Percentiles rank a stretch among this genome's conserved stretches.
These are phyloP conservation scores for Penicillium taxi DNA, from an alignment of 495 filamentous ascomycete species.

Conservation along the genomic window DNA sequence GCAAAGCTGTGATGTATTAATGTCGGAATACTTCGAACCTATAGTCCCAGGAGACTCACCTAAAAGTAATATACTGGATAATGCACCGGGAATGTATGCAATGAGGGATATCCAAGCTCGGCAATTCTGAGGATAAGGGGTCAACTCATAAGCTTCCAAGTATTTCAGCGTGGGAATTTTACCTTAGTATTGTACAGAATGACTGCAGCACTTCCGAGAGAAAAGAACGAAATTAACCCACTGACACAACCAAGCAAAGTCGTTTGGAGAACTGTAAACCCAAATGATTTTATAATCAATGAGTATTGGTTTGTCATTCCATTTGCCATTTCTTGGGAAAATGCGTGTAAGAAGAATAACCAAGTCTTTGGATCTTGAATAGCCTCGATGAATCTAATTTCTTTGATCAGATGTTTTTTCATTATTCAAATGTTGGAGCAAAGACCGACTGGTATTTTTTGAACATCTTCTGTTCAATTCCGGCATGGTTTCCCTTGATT, in stretches of 20 bases:
- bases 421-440: too few species aligned
- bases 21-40: not conserved
- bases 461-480: constrained; percentile 50
- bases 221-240: constrained; percentile 29
- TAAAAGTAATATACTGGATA: constrained; percentile 29
- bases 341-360: constrained; percentile 34
- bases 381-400: constrained; percentile 21
- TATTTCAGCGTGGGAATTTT: too few species aligned
- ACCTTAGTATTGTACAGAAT: constrained; percentile 25
- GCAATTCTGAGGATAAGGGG: too few species aligned
- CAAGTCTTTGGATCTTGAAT: constrained; percentile 22
- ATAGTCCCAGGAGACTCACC: constrained; percentile 2
- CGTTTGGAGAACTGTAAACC: constrained; percentile 33
- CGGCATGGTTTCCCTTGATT: constrained; percentile 49
- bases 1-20: constrained; percentile 12
- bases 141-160: too few species aligned
- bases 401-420: not conserved
- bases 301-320: constrained; percentile 38
- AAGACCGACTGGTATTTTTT: constrained; percentile 40
- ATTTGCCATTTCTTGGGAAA: constrained; percentile 37
- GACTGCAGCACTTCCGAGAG: constrained; percentile 20
- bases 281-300: constrained; percentile 36
- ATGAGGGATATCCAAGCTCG: constrained; percentile 32
- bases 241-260: constrained; percentile 27
- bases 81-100: constrained; percentile 21